phyloP scores from a whole-genome alignment of 305 asterid species.

The Plantago coronopus region DNA sequence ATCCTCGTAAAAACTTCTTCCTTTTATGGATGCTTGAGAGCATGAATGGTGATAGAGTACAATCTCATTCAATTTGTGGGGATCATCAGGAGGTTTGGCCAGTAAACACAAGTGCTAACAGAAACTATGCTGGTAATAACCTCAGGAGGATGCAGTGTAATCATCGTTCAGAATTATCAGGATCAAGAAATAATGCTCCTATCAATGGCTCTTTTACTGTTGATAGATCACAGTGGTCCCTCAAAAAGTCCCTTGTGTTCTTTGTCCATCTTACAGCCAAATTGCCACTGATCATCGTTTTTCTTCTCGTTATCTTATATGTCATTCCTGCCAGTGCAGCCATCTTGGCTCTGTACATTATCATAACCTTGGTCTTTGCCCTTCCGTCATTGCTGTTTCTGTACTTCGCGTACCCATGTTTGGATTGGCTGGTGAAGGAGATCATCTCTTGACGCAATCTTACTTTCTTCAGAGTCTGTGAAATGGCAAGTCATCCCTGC shows the following conservation, averaged over 20 bases:
- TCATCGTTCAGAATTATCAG: constrained; percentile 33
- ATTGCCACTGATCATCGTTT: constrained; percentile 74
- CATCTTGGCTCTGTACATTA: constrained; percentile 67
- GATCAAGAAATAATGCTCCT: constrained; percentile 31
- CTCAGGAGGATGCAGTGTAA: constrained; percentile 28
- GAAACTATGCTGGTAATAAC: constrained; percentile 28
- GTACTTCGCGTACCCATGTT: constrained; percentile 86
- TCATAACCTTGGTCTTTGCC: constrained; percentile 72
- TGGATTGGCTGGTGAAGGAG: constrained; percentile 96
- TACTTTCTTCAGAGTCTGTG: no score
- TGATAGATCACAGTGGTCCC: constrained; percentile 57
- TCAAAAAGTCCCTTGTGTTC: constrained; percentile 57
- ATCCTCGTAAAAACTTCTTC: constrained; percentile 85
- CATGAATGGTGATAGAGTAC: constrained; percentile 64
- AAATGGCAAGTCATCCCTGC: no score
- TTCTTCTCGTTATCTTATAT: constrained; percentile 66
- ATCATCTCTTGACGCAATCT: constrained; percentile 52
- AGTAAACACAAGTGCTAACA: constrained; percentile 22
- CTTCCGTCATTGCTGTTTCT: constrained; percentile 82
- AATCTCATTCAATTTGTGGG: constrained; percentile 37
- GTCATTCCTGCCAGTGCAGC: constrained; percentile 89
- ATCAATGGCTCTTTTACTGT: constrained; percentile 29
- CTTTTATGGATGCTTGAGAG: constrained; percentile 98
- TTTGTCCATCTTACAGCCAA: constrained; percentile 77
- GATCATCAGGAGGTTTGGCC: constrained; percentile 44